phyloP scores from a whole-genome alignment of 768 basidiomycete species.

The Antrodiella citrinella region DNA sequence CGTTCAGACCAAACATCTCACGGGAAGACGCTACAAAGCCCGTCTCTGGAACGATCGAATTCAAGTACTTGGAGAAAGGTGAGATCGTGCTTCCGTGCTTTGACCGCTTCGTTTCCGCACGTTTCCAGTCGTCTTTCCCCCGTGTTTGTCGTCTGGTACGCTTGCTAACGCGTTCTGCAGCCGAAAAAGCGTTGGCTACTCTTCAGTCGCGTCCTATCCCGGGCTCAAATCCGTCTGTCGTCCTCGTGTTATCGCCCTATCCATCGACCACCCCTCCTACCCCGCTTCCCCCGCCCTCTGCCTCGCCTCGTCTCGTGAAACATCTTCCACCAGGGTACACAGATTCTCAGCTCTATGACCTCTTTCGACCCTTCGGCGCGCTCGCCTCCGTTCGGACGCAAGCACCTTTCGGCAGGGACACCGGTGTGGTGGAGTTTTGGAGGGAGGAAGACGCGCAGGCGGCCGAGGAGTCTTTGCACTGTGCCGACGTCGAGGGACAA shows the following conservation, averaged over 20 bases:
- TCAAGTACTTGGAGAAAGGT: conserved; percentile 79
- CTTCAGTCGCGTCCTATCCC: conserved; percentile 71
- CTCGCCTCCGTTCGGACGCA: conserved; percentile 71
- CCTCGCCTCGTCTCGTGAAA: conserved; percentile 75
- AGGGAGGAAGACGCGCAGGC: conserved; percentile 74
- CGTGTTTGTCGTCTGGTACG: conserved; percentile 2
- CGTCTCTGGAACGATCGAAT: conserved; percentile 73
- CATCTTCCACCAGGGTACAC: conserved; percentile 65
- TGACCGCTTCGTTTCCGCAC: background rate
- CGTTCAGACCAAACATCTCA: conserved; percentile 70
- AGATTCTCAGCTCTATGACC: conserved; percentile 72
- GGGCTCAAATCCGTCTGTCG: conserved; percentile 46
- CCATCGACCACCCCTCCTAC: conserved; percentile 73
- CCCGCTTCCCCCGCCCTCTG: conserved; percentile 66
- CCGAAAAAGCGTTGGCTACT: conserved; percentile 84
- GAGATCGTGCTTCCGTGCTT: conserved; percentile 16
- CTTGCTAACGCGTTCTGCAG: conserved; percentile 30
- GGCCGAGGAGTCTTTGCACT: conserved; percentile 79
- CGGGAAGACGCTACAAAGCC: conserved; percentile 47
- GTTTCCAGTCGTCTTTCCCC: conserved; percentile 4
- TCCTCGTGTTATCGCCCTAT: conserved; percentile 72
- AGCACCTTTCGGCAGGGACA: conserved; percentile 70
- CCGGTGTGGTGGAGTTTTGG: conserved; percentile 80
- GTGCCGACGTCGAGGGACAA: conserved; percentile 73
- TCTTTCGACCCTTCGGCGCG: conserved; percentile 79